Base-by-base conservation (phyloP, 345 rosid species). In the Theobroma cacao region DNA sequence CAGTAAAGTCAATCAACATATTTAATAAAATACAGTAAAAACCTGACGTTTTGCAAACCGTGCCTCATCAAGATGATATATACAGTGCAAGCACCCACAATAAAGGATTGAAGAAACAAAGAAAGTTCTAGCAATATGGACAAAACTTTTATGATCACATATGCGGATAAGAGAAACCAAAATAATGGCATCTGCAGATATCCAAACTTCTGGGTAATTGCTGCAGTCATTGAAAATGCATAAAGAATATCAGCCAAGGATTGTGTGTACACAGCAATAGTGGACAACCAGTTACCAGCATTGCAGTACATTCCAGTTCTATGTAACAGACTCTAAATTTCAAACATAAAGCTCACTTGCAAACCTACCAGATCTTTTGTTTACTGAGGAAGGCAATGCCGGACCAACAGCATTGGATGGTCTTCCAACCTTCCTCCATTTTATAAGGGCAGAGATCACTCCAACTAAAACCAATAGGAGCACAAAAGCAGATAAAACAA, bases 321-420 rank as follows among this genome's bases (percentile, higher is more conserved):
- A 36, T n/a, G 38, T 31, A 59, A 75, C 52, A 66, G 28, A 26
- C 45, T 59, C 48, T 26, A 80, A 60, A 77, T 53, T 18, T 76
- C 72, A 48, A 82, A 62, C 67, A 55, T 71, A 3, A 72, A 41
- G 69, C 48, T 53, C 60, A 60, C 56, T 31, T 12, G 12, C 26
- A 72, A 76, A 52, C 81, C 61, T 83, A 97, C 99, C 99, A 65
- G 91, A 89, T 90, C 90, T 88, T 90, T 97, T 94, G 88, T 97
- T 89, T 66, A 90, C 83, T 28, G 98, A 87, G 61, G 91, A 86
- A 58, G 88, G 72, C 80, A 91, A 87, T 59, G 86, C 82, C 9
- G 97, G 98, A 83, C 95, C 94, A 79, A 91, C 93, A 74, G 97
- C 97, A 86, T 82, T 91, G n/a, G 97, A 94, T 62, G 92, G 91